Evolutionary conservation across 148 eudicot species (phyloP), one percentile per base, ranked within the genome.

Genomic region (Chenopodium berlandieri): DNA sequence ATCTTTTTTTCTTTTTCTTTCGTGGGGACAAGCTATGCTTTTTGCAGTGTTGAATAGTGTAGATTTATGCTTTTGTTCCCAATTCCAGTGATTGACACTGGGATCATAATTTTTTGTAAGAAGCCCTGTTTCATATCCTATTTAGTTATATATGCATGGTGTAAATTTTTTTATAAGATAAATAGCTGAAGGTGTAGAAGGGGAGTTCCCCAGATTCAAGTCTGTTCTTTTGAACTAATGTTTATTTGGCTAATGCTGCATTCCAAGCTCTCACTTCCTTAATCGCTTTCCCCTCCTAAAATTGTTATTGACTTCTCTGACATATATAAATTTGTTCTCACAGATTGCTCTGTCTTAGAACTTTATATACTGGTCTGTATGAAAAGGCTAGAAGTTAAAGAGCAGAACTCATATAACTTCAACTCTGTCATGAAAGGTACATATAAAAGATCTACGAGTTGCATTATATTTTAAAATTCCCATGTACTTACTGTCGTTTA

Each of bases 341-440:
- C 93, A 94, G 97, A 91, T 86, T 95, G 97, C 86, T 95, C 97
- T 65, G 78, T 91, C 79, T 81, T 95, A 73, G 97, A 93, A 81
- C 91, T 95, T 63, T 93, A 90, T 84, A 84, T 93, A 58, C 84
- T 95, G 80, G 94, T 95, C 68, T 95, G 97, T 84, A 91, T 95
- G 97, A 93, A 90, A 88, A 92, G 97, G 86, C 78, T 95, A 72
- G 99, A 95, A 89, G 84, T 88, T 52, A 92, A 88, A 90, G 99
- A 95, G 84, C 91, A 86, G 75, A 92, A 85, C 62, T 84, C 91
- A 4, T 90, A 88, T 90, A 95, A 95, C 85, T 95, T 95, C 86
- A 91, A 89, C 84, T 85, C 97, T 67, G 81, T 95, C 72, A 93
- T 95, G 95, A 94, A 92, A 93, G 97, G 99, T 95, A 14, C 20